Base-by-base conservation (phyloP, 2,329 filamentous ascomycete genomes). In the Biscogniauxia sp. region DNA sequence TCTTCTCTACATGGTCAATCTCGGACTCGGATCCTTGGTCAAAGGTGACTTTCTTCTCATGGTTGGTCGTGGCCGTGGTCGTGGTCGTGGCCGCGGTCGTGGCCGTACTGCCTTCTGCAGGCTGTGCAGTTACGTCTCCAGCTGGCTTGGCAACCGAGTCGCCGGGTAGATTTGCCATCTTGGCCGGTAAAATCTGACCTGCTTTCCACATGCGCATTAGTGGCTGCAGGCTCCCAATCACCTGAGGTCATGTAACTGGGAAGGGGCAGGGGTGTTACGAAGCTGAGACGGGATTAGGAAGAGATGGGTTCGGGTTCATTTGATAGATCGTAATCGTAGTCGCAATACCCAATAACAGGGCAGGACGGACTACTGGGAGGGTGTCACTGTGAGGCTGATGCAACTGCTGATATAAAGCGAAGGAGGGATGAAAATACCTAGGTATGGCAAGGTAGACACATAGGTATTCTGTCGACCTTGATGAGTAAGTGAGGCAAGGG, bases 151-250 rank as follows among this genome's bases (percentile, higher is more conserved):
- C 54, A 58, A 53, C 52, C 55, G 23, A 59, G 54, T 53, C 32
- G 49, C 37, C 19, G 58, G 60, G 54, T 53, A 53, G 28, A 59
- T 61, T 53, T 45, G 60, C 56, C 59, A 60, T 65, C 23, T 56
- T 28, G 52, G 45, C 56, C 15, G 25, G 53, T 41, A 20, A 61
- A 17, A 52, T 23, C 26, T 58, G 53, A 57, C 54, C 17, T 58
- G 60, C 52, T 51, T 56, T 54, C 28, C 28, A 50, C 58, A 60
- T 58, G 15, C 6, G 57, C 19, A 20, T 62, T 64, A 59, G 63
- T 62, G 26, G 13, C 51, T 56, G 55, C 54, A 56, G 53, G 54
- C 17, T 54, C 49, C 54, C 54, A 37, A 37, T 61, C n/a, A n/a
- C n/a, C n/a, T 45, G 17, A n/a, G 37, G 13, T n/a, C 17, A 45